Evolutionary conservation across 2,329 filamentous ascomycete species (phyloP), one percentile per base, ranked within the genome.

Genomic region (Microdochium bolleyi): DNA sequence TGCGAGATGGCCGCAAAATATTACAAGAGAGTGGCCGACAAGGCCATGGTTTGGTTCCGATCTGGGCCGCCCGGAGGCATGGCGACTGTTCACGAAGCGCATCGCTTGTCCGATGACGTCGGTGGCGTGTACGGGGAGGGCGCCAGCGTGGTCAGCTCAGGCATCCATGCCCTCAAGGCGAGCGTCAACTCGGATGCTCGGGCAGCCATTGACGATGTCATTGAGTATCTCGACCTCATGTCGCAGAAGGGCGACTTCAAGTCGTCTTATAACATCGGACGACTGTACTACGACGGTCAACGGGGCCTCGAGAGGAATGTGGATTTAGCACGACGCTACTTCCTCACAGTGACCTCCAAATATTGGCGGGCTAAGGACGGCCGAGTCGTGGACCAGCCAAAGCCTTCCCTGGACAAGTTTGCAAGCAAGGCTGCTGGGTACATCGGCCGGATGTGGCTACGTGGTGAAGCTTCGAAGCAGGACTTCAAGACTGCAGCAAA

Each of bases 111-210:
- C 3, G 95, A 99, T 63, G 90, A 96, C 49, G 76, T 86, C 27
- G 95, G 94, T 8, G 94, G 94, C 46, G 87, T 96, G 7, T 99
- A 96, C 66, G 95, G 94, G 49, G 90, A 96, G 70, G 95, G 94
- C 3, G 94, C 94, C 13, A 97, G 92, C 65, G 89, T 87, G 38
- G 86, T 87, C 24, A 96, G 91, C 64, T 87, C 94, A 0, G 94
- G 94, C 3, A 78, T 82, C 53, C 92, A 95, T 64, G 90, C 91
- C 3, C 80, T 86, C 62, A 84, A 85, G 57, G 82, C 84, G 21
- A 83, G 84, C 53, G 79, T 85, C 1, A 85, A 87, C 58, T 89
- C 89, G 2, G 88, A 94, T 64, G 83, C 87, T 1, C 87, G 95
- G 62, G 90, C 91, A 1, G 88, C 89, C 16, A 82, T 96, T 54